Evolutionary conservation across 2,329 filamentous ascomycete genomes (phyloP), one percentile per base, ranked within the genome.

Genomic region (Cladophialophora exuberans): DNA sequence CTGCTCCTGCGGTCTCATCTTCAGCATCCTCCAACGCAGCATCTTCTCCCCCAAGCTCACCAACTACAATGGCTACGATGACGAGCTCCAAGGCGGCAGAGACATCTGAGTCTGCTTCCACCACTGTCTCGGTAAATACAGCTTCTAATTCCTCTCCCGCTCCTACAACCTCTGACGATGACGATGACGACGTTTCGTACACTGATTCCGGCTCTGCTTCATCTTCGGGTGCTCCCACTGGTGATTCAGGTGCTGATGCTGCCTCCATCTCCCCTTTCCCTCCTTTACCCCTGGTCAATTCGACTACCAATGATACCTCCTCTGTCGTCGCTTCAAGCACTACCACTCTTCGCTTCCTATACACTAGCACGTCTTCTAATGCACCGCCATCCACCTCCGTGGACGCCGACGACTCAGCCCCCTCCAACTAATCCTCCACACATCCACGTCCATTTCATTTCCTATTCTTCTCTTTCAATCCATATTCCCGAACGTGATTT

Each of bases 71-170:
- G 25, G 43, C 56, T 13, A 55, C 56, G 13, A 26, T 55, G 17
- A 48, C 54, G 13, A 57, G 49, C 11, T 41, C 54, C 31, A 51
- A 50, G 15, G 39, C 49, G 11, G 39, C 50, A 13, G 28, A 33
- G 9, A 36, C 26, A 17, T 23, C 56, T 33, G 13, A 25, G 11
- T 30, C 50, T 31, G 35, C 25, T 33, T 25, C 45, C 18, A 54
- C 49, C 23, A 22, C 48, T 20, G 23, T 44, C 49, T 56, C 53
- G 57, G 57, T 60, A 60, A 60, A 49, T 59, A 54, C 38, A 22
- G 11, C 17, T 47, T 48, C 53, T 36, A 36, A 31, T 46, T 43
- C 11, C 22, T 41, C 38, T 54, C 26, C 38, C 26, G 25, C 48
- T 47, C 36, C 43, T 31, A 25, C 43, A 33, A 25, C 44, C 3